These are phyloP conservation scores for Ceratocystis harringtonii DNA, from an alignment of 2,329 filamentous ascomycete species.

Conservation along the genomic window DNA sequence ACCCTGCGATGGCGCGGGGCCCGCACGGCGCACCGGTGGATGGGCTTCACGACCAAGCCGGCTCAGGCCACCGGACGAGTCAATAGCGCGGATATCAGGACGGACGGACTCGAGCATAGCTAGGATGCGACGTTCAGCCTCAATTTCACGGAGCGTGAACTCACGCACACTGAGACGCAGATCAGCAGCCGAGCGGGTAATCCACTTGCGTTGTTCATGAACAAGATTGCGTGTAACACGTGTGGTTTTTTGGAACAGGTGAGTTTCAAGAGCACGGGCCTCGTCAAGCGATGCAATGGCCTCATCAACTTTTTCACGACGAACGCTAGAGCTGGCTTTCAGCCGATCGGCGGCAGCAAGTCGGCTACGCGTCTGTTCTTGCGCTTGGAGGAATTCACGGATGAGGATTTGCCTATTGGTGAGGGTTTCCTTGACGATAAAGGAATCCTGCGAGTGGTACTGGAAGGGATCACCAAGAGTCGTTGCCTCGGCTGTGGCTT, in stretches of 20 bases:
- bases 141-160: conserved; percentile 87
- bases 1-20: conserved; percentile 75
- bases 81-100: conserved; percentile 84
- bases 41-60: conserved; percentile 80
- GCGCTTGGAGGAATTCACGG: conserved; percentile 81
- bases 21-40: conserved; percentile 56
- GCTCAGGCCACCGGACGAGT: conserved; percentile 76
- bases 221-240: conserved; percentile 81
- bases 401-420: conserved; percentile 95
- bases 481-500: conserved; percentile 90
- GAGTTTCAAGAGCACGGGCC: conserved; percentile 64
- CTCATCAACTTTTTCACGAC: conserved; percentile 92
- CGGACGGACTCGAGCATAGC: conserved; percentile 87
- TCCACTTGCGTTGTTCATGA: conserved; percentile 82
- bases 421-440: conserved; percentile 94
- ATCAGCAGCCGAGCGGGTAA: conserved; percentile 70
- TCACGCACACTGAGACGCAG: conserved; percentile 72
- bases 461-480: conserved; percentile 86
- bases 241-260: conserved; percentile 71
- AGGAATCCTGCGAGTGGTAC: conserved; percentile 89
- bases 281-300: conserved; percentile 86
- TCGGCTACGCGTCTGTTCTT: conserved; percentile 69
- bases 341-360: conserved; percentile 76
- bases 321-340: conserved; percentile 72
- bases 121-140: conserved; percentile 81